Evolutionary conservation across 805 yeast genomes (phyloP).

Genomic region (Hanseniaspora jakobsenii): DNA sequence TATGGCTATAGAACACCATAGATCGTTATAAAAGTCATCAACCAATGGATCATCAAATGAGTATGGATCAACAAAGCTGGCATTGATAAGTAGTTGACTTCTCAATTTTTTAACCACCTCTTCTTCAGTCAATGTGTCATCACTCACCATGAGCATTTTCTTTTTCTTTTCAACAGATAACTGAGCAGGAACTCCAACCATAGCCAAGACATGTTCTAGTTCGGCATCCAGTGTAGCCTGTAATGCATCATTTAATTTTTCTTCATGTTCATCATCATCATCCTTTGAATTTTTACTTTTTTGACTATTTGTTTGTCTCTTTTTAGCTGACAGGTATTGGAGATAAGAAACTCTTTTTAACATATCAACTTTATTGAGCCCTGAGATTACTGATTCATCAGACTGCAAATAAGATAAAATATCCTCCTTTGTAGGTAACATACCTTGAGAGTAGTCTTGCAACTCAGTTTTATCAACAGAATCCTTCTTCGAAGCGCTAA

Average conservation of each 20-base stretch:
- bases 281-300: neutral
- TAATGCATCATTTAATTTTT: slow-evolving; percentile 19
- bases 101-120: slow-evolving; percentile 12
- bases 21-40: slow-evolving; percentile 69
- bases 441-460: slow-evolving; percentile 18
- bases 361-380: slow-evolving; percentile 56
- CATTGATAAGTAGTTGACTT: slow-evolving; percentile 23
- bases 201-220: slow-evolving; percentile 24
- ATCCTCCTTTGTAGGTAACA: slow-evolving; percentile 47
- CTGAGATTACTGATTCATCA: slow-evolving; percentile 35
- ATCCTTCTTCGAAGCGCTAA: slow-evolving; percentile 28
- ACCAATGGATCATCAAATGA: slow-evolving; percentile 76
- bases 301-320: slow-evolving; percentile 24
- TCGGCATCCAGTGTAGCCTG: slow-evolving; percentile 25
- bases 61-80: slow-evolving; percentile 68
- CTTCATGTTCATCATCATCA: slow-evolving; percentile 8
- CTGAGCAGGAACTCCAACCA: slow-evolving; percentile 15
- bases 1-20: slow-evolving; percentile 73
- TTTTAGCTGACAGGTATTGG: slow-evolving; percentile 44
- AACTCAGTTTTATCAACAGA: slow-evolving; percentile 17
- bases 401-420: slow-evolving; percentile 44
- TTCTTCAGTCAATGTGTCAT: slow-evolving; percentile 20
- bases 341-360: slow-evolving; percentile 59
- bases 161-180: slow-evolving; percentile 11
- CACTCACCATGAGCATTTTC: neutral